Conservation (phyloP, 2,329 filamentous ascomycete species). For the Cyphellophora attinorum region DNA sequence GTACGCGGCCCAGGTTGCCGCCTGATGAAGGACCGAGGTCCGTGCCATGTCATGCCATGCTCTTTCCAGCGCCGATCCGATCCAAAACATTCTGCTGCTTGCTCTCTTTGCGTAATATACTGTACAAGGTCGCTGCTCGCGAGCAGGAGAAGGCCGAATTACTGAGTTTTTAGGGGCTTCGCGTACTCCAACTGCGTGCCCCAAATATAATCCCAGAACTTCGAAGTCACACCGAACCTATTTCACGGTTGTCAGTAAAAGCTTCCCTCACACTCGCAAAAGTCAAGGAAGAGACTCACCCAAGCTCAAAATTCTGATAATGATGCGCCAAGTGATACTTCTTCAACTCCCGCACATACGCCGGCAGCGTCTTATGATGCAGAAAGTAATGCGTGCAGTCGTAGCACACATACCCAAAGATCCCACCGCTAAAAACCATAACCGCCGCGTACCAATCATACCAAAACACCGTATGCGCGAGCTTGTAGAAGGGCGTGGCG, state of each 20-base stretch:
- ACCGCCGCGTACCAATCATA: constrained; percentile 77
- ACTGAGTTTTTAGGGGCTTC: constrained; percentile 21
- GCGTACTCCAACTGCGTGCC: constrained; percentile 65
- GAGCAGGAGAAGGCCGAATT: not conserved
- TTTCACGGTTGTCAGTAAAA: constrained; percentile 1
- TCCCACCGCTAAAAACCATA: constrained; percentile 74
- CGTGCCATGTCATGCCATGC: too few relatives aligned
- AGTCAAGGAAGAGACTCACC: constrained; percentile 25
- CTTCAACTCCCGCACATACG: constrained; percentile 86
- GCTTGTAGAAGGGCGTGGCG: constrained; percentile 82
- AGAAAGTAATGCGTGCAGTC: constrained; percentile 98
- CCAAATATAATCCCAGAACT: constrained; percentile 91
- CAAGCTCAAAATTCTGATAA: constrained; percentile 95
- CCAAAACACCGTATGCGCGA: constrained; percentile 73
- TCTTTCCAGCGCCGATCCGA: too few relatives aligned
- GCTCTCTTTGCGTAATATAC: too few relatives aligned
- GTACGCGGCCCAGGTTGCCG: too few relatives aligned
- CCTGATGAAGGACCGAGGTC: too few relatives aligned
- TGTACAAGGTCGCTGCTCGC: too few relatives aligned
- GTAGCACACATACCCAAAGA: constrained; percentile 94
- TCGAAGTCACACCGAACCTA: constrained; percentile 81
- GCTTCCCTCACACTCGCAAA: not conserved
- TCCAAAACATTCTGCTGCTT: too few relatives aligned
- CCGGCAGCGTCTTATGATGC: constrained; percentile 85
- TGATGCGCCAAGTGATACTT: constrained; percentile 97